A percentile compares a stretch with the other conserved stretches of the same genome.
Conservation (phyloP, 176 grass and related monocot species). For the Ananas comosus region DNA sequence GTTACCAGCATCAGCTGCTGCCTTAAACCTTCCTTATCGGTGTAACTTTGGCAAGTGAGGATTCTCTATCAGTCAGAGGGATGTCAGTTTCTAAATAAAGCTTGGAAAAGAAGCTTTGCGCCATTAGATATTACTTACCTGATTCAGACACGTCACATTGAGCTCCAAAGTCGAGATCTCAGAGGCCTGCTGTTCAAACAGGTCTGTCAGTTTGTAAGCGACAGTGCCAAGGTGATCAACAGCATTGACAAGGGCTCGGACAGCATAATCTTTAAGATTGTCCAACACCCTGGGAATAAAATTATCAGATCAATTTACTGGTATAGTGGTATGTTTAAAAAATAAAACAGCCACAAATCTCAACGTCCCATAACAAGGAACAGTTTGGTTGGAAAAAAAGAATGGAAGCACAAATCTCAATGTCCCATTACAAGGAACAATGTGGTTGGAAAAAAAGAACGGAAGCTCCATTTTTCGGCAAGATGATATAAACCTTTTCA, state of each 20-base stretch:
- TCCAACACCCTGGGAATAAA: slow-evolving; percentile 67
- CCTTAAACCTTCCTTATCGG: slow-evolving; percentile 83
- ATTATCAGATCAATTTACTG: background rate
- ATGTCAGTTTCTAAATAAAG: slow-evolving; percentile 10
- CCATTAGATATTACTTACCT: slow-evolving; percentile 43
- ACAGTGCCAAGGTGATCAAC: slow-evolving; percentile 94
- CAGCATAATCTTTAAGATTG: slow-evolving; percentile 95
- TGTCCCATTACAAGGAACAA: too few species aligned
- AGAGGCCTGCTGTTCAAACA: slow-evolving; percentile 71
- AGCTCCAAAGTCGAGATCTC: slow-evolving; percentile 58
- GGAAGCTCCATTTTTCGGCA: too few species aligned
- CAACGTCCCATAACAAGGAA: too few species aligned
- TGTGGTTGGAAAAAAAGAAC: too few species aligned
- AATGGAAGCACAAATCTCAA: too few species aligned
- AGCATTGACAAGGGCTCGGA: slow-evolving; percentile 88
- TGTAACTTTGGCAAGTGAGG: slow-evolving; percentile 75
- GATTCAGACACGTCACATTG: slow-evolving; percentile 68
- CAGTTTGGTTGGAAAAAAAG: too few species aligned
- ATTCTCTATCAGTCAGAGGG: slow-evolving; percentile 34
- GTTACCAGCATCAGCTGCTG: slow-evolving; percentile 59
- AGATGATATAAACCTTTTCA: too few species aligned
- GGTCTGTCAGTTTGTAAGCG: slow-evolving; percentile 78
- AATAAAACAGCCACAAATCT: too few species aligned
- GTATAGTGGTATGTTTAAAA: too few species aligned
- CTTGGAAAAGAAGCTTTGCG: background rate